Base-by-base conservation (phyloP, 1,139 yeast species). In the Candida frijolesensis region DNA sequence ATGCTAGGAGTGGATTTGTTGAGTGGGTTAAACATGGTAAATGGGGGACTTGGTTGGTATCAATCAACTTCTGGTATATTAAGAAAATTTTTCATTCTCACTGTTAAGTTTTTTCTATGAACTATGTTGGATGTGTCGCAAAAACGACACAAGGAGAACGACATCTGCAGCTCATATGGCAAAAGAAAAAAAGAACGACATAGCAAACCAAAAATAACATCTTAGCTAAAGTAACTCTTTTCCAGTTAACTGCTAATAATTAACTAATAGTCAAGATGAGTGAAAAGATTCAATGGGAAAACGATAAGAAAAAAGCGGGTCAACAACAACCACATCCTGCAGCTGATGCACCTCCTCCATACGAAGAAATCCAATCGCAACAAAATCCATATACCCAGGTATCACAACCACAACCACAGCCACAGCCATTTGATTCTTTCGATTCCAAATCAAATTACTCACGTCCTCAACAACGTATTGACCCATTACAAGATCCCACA, bases 401-500 rank as follows among this genome's bases (percentile, higher is more conserved):
- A 29, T 44, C 47, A 4, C 47, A 40, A 30, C 37, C 27, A 22
- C 38, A 18, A 39, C 42, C 47, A 8, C 47, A 40, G 16, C 37
- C 27, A 22, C 38, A 18, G 12, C 45, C 38, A 42, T 14, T 16
- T 18, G 41, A 9, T 2, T 9, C 40, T 10, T 18, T 27, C 4
- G 40, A 16, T 8, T 18, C 30, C 25, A 11, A 11, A 7, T 12
- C 22, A 7, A 38, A 38, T 8, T 38, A 38, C 14, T 22, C 30
- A 4, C 38, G 38, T 30, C 38, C 38, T 12, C 38, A 32, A 19
- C 45, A 32, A 5, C 32, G 14, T 3, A 22, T 33, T 16, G 60
- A 65, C 48, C 71, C 70, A 2, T 52, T 63, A 60, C 46, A 60
- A 4, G 71, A 66, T 44, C 71, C 70, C 2, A 64, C 66, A 45